Evolutionary conservation across 2,329 filamentous ascomycete genomes (phyloP), one percentile per base, ranked within the genome.

Genomic region (Paraphaeosphaeria minitans): DNA sequence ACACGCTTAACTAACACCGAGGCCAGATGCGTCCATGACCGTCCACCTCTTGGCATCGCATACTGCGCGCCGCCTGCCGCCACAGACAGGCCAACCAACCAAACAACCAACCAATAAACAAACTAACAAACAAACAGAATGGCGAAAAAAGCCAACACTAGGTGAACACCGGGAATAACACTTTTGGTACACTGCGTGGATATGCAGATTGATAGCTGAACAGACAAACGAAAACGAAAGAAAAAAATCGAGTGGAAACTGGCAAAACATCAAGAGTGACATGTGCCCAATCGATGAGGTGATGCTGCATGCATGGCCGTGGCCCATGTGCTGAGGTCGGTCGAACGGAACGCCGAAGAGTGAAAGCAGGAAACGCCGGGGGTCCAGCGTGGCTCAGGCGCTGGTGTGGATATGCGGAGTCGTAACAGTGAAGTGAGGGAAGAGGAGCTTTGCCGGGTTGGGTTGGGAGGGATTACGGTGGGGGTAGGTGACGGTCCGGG

Each of bases 141-240:
- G 14, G 46, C 6, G 24, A 27, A 27, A 27, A 27, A 27, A 27
- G n/a, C n/a, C n/a, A n/a, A n/a, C n/a, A n/a, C n/a, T n/a, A n/a
- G 24, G 24, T 27, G 24, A 53, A 53, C 51, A 53, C 51, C 41
- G 29, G 29, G 41, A 29, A 52, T 46, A 53, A 53, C 46, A 41
- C 51, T 53, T 53, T 53, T 53, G 51, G 41, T 53, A 53, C 51
- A 53, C 51, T 53, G 51, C 51, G 19, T 35, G 29, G 24, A 8
- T 51, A 39, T 19, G 51, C 41, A 53, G 51, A 53, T 35, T 14
- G 39, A 52, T 53, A 13, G 41, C 19, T 31, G 37, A 46, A 35
- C 22, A 21, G 29, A 31, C 4, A 31, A 8, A 12, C 29, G 10
- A 4, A 31, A 31, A 31, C 29, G 6, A 31, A 12, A 8, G 29